Percentiles rank a stretch among this genome's conserved stretches.
Conservation (phyloP, 2,329 filamentous ascomycete species). For the Cladosporium sp. region DNA sequence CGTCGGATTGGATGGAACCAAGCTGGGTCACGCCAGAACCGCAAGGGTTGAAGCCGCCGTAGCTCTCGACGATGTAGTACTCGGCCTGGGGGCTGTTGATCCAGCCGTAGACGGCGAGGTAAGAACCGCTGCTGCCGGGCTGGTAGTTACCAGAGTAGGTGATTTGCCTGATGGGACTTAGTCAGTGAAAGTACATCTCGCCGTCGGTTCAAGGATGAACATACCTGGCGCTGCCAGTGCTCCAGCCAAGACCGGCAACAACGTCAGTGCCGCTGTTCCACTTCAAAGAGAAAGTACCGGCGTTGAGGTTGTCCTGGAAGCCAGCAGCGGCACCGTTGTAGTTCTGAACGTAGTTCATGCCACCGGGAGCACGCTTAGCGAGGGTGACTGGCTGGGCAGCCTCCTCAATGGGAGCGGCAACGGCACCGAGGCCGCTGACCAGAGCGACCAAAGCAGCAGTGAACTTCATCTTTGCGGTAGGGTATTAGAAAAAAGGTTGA, state of each 20-base stretch:
- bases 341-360: constrained; percentile 17
- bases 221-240: constrained; percentile 18
- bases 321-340: constrained; percentile 17
- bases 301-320: constrained; percentile 15
- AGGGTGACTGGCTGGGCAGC: constrained; percentile 6
- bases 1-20: constrained; percentile 36
- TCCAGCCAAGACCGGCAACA: constrained; percentile 21
- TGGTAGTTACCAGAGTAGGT: constrained; percentile 33
- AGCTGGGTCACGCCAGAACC: constrained; percentile 16
- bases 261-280: constrained; percentile 19
- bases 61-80: constrained; percentile 55
- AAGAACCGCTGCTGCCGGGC: constrained; percentile 43
- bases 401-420: constrained; percentile 14
- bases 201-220: neutral
- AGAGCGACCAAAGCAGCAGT: constrained; percentile 12
- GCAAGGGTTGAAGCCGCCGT: constrained; percentile 41
- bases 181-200: no score
- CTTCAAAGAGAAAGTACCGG: constrained; percentile 17
- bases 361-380: constrained; percentile 12
- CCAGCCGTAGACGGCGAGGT: constrained; percentile 56
- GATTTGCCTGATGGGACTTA: neutral
- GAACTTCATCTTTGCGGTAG: constrained; percentile 15
- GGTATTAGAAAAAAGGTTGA: neutral
- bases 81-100: constrained; percentile 44
- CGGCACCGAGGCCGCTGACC: constrained; percentile 11